Evolutionary conservation across 768 basidiomycete genomes (phyloP), one percentile per base, ranked within the genome.

Genomic region (Gloeophyllum trabeum): DNA sequence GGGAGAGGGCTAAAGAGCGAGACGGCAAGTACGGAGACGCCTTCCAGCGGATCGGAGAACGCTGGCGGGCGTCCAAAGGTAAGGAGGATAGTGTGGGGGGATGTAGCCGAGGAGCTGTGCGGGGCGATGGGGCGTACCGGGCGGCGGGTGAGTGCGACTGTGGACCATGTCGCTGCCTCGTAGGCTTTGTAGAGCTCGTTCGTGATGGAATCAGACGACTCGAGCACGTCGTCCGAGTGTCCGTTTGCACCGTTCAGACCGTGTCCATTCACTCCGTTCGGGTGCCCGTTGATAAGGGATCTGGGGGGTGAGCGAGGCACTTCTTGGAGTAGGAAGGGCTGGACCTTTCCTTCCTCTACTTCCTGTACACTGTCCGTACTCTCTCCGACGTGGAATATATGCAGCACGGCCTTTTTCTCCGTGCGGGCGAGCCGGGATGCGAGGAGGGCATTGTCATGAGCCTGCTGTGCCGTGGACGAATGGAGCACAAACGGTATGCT

Each of bases 371-470:
- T 48, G 21, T 70, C 65, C 13, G 61, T 59, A 18, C 62, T 56
- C 2, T 57, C 57, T 2, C 54, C 61, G 5, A 66, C 54, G 51
- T 83, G 79, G 61, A 91, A 96, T 12, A 73, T 79, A 56, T 97
- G 94, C 20, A 96, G 66, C n/a, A 94, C 87, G 4, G 81, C 79
- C 50, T 76, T 82, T 43, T 67, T 67, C 51, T 84, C 76, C 5
- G 70, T 58, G 26, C 71, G 70, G 0, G 94, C 88, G 39, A 97
- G 62, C 34, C 81, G 75, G 40, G 87, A 79, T 12, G 90, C 89
- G 14, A 98, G 72, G 25, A 97, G 64, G 19, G 90, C 85, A 59
- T 97, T 81, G 55, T 93, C 88, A 51, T 94, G 85, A 3, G 91
- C 88, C 54, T 91, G 74, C 56, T 90, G 84, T 3, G 76, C 58